Evolutionary conservation across 805 yeast species (phyloP).

Genomic region (Yarrowia divulgata): DNA sequence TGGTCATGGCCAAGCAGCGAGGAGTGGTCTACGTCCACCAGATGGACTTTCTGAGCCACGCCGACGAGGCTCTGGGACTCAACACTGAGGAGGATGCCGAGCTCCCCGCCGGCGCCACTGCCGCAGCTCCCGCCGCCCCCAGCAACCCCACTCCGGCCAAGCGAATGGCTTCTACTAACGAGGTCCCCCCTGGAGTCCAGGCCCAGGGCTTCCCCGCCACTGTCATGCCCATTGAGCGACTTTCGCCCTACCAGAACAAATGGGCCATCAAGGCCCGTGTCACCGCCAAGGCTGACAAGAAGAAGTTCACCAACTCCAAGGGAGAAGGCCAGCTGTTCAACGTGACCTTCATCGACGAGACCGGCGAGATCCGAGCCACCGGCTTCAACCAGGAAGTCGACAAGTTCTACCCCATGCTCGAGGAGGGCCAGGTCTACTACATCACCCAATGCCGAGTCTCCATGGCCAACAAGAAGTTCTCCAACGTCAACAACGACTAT

Average conservation of each 20-base stretch:
- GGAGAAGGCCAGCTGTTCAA: slow-evolving; percentile 92
- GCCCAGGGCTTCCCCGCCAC: slow-evolving; percentile 46
- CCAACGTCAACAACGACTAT: slow-evolving; percentile 84
- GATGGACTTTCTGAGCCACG: slow-evolving; percentile 26
- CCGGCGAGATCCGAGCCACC: slow-evolving; percentile 95
- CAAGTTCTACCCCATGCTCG: slow-evolving; percentile 72
- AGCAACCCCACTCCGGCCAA: slow-evolving; percentile 9
- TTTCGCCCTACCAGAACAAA: slow-evolving; percentile 87
- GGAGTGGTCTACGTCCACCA: slow-evolving; percentile 18
- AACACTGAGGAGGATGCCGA: background rate
- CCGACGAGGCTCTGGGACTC: slow-evolving; percentile 28
- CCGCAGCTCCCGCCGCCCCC: slow-evolving; percentile 1
- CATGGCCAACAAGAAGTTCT: slow-evolving; percentile 84
- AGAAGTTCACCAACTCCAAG: slow-evolving; percentile 83
- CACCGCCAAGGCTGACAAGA: slow-evolving; percentile 83
- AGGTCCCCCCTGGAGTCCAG: slow-evolving; percentile 27
- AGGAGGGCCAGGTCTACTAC: slow-evolving; percentile 90
- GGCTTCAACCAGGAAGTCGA: slow-evolving; percentile 91
- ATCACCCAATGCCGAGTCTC: slow-evolving; percentile 81
- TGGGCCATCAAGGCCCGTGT: slow-evolving; percentile 97
- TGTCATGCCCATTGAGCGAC: slow-evolving; percentile 78
- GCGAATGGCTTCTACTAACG: slow-evolving; percentile 29
- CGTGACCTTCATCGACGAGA: slow-evolving; percentile 87
- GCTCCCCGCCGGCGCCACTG: background rate
- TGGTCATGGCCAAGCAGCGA: slow-evolving; percentile 27